These are phyloP conservation scores for Lentinus tigrinus DNA, from an alignment of 768 basidiomycete genomes.

Conservation along the genomic window DNA sequence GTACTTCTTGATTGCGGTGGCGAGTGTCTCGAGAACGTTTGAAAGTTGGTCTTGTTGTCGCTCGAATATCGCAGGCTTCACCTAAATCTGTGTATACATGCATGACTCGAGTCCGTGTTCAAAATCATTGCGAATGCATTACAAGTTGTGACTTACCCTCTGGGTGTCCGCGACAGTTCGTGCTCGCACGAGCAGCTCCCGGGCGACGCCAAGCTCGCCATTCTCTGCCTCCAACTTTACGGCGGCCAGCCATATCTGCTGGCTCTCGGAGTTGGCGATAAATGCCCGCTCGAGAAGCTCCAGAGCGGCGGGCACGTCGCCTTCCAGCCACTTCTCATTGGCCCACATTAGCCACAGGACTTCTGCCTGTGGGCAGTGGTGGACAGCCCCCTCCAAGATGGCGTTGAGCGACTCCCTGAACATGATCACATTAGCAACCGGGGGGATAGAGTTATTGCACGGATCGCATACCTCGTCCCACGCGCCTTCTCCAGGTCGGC, in stretches of 20 bases:
- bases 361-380: conserved; percentile 93
- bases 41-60: conserved; percentile 79
- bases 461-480: conserved; percentile 62
- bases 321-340: conserved; percentile 93
- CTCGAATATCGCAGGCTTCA: conserved; percentile 97
- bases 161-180: conserved; percentile 92
- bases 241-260: conserved; percentile 96
- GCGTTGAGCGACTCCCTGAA: conserved; percentile 78
- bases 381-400: conserved; percentile 78
- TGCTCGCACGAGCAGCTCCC: conserved; percentile 84
- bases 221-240: conserved; percentile 97
- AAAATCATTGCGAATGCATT: neutral
- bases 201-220: conserved; percentile 81
- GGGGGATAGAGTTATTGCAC: conserved; percentile 7
- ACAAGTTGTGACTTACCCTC: conserved; percentile 52
- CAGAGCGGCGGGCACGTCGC: conserved; percentile 89
- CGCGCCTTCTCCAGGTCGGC: conserved; percentile 92
- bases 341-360: conserved; percentile 98
- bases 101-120: no score
- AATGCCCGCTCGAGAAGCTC: conserved; percentile 88
- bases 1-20: conserved; percentile 78
- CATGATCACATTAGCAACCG: neutral
- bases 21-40: conserved; percentile 72
- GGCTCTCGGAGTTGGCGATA: conserved; percentile 93
- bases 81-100: conserved; percentile 76